Evolutionary conservation across 2,329 filamentous ascomycete genomes (phyloP).

Genomic region (Seiridium cupressi): DNA sequence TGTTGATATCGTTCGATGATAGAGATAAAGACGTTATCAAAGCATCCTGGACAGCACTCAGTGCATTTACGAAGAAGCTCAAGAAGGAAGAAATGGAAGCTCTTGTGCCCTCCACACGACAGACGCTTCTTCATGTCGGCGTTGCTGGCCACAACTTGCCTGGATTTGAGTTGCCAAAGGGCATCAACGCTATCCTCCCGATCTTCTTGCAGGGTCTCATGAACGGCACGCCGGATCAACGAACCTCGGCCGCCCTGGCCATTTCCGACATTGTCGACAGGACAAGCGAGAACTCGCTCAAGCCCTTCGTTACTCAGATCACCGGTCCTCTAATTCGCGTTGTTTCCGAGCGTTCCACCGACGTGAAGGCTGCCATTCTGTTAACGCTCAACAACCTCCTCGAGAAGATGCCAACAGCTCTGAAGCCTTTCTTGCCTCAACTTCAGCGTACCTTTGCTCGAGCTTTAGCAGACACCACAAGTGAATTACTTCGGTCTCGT

Average conservation of each 20-base stretch:
- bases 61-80: constrained; percentile 81
- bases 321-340: constrained; percentile 97
- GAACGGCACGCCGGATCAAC: constrained; percentile 91
- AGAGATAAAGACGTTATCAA: constrained; percentile 81
- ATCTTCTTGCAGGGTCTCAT: constrained; percentile 98
- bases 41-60: constrained; percentile 83
- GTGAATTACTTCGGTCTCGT: constrained; percentile 80
- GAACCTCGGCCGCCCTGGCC: constrained; percentile 85
- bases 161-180: constrained; percentile 91
- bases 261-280: constrained; percentile 96
- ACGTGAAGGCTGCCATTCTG: constrained; percentile 93
- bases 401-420: constrained; percentile 91
- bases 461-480: constrained; percentile 88
- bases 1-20: constrained; percentile 92
- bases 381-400: constrained; percentile 91
- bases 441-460: constrained; percentile 96
- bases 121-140: constrained; percentile 84
- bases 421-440: constrained; percentile 96
- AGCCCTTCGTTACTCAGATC: constrained; percentile 95
- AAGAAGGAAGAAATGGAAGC: constrained; percentile 98
- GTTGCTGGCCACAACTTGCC: constrained; percentile 80
- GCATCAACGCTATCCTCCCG: constrained; percentile 91
- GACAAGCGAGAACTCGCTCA: constrained; percentile 81
- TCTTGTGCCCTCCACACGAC: constrained; percentile 80
- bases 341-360: constrained; percentile 91